Evolutionary conservation across 2,329 filamentous ascomycete genomes (phyloP), one percentile per base, ranked within the genome.

Genomic region (Blastomyces emzantsi): DNA sequence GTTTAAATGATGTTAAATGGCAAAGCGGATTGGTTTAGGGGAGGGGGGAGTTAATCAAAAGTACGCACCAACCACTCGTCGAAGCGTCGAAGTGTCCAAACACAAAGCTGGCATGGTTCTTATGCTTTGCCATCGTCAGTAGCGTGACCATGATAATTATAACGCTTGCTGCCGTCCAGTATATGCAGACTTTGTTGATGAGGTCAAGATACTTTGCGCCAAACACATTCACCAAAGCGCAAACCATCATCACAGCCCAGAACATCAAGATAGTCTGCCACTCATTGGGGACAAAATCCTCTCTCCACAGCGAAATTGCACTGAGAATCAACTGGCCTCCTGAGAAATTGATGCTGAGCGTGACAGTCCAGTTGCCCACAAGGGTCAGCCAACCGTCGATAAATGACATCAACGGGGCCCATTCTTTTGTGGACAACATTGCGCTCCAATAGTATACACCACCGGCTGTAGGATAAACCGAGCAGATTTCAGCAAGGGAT

Each of bases 211-310:
- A 84, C 62, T 80, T 83, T 5, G 84, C 80, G 0, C 80, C 81
- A 69, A 89, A 90, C 28, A 86, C 81, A 71, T 90, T 90, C 60
- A 89, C 79, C 9, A 80, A 66, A 68, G 86, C 86, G 70, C 84
- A 87, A 33, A 89, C 72, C 7, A 85, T 67, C 83, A 88, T 88
- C 25, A 89, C 84, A 0, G 84, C 86, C 87, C 87, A 90, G 73
- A 89, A 90, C 78, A 82, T 84, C 19, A 90, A 77, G 2, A 90
- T 83, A 0, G 87, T 90, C 75, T 90, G 87, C 83, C 85, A 90
- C 60, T 80, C 75, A 67, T 84, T 89, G 13, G 87, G 80, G 25
- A 85, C 85, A 70, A 85, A 90, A 66, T 86, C 82, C 65, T 88
- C 85, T n/a, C 87, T 78, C 82, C 85, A 90, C 0, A 90, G 76